Evolutionary conservation across 1,284 basidiomycete species (phyloP).

Genomic region (Fomitiporia mediterranea): DNA sequence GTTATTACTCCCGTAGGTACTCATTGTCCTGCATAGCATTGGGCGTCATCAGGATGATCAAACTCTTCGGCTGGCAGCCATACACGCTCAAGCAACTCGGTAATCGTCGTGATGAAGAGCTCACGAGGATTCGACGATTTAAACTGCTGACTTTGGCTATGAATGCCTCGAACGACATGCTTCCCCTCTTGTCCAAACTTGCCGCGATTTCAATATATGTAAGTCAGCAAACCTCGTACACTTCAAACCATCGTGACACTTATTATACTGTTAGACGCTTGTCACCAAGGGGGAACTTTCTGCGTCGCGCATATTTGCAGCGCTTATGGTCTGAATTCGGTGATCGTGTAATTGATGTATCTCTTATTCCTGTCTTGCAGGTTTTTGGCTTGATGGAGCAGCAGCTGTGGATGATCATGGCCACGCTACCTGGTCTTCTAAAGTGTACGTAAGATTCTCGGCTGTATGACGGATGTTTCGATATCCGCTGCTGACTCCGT

Average conservation of each 20-base stretch:
- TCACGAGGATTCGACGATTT: neutral
- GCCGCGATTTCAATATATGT: constrained; percentile 6
- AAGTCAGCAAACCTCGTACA: neutral
- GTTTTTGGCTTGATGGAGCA: constrained; percentile 7
- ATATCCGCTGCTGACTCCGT: neutral
- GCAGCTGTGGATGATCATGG: constrained; percentile 4
- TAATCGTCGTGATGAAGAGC: constrained; percentile 31
- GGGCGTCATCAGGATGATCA: constrained; percentile 41
- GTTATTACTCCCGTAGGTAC: neutral
- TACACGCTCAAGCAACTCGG: constrained; percentile 39
- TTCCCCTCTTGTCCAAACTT: constrained; percentile 10
- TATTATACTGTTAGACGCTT: constrained; percentile 6
- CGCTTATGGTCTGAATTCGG: neutral
- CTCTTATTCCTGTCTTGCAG: neutral
- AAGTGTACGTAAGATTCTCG: neutral
- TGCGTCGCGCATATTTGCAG: constrained; percentile 5
- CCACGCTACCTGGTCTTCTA: constrained; percentile 1
- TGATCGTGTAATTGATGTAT: too few species aligned
- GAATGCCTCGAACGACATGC: neutral
- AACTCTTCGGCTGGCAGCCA: constrained; percentile 58
- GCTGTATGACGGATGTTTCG: neutral
- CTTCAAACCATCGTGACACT: neutral
- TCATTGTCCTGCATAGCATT: constrained; percentile 17
- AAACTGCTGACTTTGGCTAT: neutral
- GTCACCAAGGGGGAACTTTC: constrained; percentile 7